Evolutionary conservation across 2,329 filamentous ascomycete genomes (phyloP).

Genomic region (Penicillium sp.): DNA sequence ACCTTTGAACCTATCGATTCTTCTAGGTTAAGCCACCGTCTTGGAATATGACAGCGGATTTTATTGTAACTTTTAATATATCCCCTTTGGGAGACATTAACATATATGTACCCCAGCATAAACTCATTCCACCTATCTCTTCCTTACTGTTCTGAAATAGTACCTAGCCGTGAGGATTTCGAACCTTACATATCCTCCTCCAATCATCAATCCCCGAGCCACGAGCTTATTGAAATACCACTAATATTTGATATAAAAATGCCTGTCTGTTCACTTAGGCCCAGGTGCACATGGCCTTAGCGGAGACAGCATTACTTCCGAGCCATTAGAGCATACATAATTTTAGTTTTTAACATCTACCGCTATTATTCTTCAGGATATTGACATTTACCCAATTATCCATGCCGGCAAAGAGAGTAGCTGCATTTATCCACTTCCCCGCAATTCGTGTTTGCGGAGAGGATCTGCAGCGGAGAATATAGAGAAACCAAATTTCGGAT

Average conservation of each 20-base stretch:
- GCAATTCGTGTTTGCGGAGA: background rate
- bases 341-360: background rate
- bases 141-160: conserved; percentile 2
- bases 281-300: background rate
- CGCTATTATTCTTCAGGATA: background rate
- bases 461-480: background rate
- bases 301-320: background rate
- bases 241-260: background rate
- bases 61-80: background rate
- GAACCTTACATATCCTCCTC: background rate
- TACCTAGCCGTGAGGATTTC: background rate
- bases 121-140: conserved; percentile 9
- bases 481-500: background rate
- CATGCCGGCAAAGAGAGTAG: background rate
- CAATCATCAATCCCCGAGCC: background rate
- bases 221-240: background rate
- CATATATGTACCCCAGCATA: background rate
- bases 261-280: background rate
- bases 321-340: background rate
- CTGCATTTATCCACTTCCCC: background rate
- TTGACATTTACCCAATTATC: background rate
- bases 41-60: background rate
- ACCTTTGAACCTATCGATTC: background rate
- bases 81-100: background rate
- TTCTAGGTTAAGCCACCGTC: background rate